A percentile compares a stretch with the other conserved stretches of the same genome.
These are phyloP conservation scores for Corymbia calophylla DNA, from an alignment of 441 rosid genomes.

Conservation along the genomic window DNA sequence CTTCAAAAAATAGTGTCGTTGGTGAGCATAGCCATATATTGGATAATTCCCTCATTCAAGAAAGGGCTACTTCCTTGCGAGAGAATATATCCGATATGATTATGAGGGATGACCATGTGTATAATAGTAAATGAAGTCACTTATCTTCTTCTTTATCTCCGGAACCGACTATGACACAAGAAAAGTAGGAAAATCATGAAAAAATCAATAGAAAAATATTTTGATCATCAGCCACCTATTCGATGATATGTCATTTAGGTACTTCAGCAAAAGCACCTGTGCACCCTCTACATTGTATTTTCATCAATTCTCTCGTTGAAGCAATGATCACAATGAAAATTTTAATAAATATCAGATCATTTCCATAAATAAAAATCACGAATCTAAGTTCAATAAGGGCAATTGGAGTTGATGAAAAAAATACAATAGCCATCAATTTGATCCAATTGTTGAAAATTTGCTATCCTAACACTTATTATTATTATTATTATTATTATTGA, in stretches of 20 bases:
- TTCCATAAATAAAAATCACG: neutral
- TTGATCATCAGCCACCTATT: constrained; percentile 97
- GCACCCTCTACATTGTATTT: constrained; percentile 95
- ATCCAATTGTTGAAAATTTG: too few relatives aligned
- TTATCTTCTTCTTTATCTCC: neutral
- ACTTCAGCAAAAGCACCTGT: constrained; percentile 70
- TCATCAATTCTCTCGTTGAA: constrained; percentile 67
- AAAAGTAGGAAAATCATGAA: constrained; percentile 80
- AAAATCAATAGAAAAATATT: constrained; percentile 81
- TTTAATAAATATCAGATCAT: neutral
- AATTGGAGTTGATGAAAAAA: too few relatives aligned
- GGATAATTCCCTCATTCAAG: too few relatives aligned
- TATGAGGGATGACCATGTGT: neutral
- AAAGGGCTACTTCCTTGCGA: neutral
- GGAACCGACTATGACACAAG: constrained; percentile 52
- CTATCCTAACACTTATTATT: too few relatives aligned
- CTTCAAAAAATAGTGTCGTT: too few relatives aligned
- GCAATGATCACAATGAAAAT: neutral
- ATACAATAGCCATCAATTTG: too few relatives aligned
- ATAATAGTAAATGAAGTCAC: neutral
- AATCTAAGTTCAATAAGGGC: too few relatives aligned
- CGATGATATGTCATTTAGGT: constrained; percentile 85
- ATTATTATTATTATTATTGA: too few relatives aligned
- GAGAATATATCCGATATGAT: neutral
- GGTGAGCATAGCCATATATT: too few relatives aligned